phyloP scores from a whole-genome alignment of 345 rosid species.

The Angophora floribunda region DNA sequence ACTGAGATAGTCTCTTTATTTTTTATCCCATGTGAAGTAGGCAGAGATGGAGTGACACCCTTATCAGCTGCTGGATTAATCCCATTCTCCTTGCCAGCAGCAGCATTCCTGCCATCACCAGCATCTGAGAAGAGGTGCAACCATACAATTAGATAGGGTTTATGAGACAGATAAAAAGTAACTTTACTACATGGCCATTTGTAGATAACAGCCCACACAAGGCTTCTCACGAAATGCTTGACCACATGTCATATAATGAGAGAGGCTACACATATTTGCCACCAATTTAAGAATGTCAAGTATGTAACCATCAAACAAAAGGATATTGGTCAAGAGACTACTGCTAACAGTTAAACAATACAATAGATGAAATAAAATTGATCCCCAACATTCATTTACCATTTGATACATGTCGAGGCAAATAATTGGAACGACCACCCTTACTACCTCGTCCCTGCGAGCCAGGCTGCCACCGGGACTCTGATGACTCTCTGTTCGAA shows the following conservation, averaged over 20 bases:
- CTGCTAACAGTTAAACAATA: neutral
- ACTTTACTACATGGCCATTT: neutral
- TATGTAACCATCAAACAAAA: neutral
- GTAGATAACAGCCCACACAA: neutral
- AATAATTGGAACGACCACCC: constrained; percentile 43
- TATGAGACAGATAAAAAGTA: neutral
- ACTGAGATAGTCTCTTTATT: constrained; percentile 27
- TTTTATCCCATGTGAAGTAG: constrained; percentile 30
- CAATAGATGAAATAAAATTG: neutral
- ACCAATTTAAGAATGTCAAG: neutral
- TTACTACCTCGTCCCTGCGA: constrained; percentile 51
- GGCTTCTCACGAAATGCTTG: neutral
- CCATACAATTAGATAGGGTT: neutral
- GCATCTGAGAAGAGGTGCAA: constrained; percentile 44
- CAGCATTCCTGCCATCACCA: constrained; percentile 44
- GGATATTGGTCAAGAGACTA: neutral
- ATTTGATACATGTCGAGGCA: constrained; percentile 38
- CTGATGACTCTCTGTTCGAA: constrained; percentile 55
- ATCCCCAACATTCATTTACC: constrained; percentile 26
- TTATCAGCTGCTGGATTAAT: constrained; percentile 45
- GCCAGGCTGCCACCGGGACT: constrained; percentile 64
- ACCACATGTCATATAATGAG: neutral
- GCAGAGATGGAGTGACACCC: constrained; percentile 27
- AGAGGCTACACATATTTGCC: neutral
- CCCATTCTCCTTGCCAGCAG: constrained; percentile 39